Conservation (phyloP, 1,139 yeast genomes). For the Kluyveromyces sp. region DNA sequence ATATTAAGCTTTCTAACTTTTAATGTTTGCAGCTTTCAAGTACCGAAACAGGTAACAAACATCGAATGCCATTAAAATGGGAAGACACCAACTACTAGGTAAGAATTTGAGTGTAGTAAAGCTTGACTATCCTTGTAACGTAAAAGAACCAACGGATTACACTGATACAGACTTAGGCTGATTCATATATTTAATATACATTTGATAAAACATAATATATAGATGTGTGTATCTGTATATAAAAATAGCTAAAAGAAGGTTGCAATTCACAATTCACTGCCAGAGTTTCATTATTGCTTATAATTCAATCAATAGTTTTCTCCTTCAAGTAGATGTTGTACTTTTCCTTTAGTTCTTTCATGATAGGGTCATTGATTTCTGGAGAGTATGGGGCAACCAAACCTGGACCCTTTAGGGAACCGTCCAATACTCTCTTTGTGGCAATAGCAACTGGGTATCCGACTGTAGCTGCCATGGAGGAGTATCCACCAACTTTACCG, state of each 20-base stretch:
- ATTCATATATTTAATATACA: too few relatives aligned
- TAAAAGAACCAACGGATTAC: too few relatives aligned
- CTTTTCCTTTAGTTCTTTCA: constrained; percentile 84
- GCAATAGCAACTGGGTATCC: constrained; percentile 99
- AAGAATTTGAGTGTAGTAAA: too few relatives aligned
- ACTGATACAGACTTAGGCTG: too few relatives aligned
- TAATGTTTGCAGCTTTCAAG: too few relatives aligned
- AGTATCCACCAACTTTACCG: constrained; percentile 93
- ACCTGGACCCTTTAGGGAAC: constrained; percentile 73
- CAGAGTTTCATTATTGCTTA: background rate
- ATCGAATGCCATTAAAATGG: too few relatives aligned
- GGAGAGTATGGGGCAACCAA: constrained; percentile 89
- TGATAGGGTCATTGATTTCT: constrained; percentile 81
- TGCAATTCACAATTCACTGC: background rate
- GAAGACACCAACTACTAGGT: too few relatives aligned
- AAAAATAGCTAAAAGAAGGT: background rate
- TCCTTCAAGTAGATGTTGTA: constrained; percentile 84
- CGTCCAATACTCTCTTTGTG: constrained; percentile 74
- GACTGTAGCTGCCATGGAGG: constrained; percentile 96
- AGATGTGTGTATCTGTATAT: background rate
- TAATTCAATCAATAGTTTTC: constrained; percentile 47
- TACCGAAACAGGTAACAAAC: too few relatives aligned
- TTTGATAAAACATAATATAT: too few relatives aligned
- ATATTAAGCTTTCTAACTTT: too few relatives aligned
- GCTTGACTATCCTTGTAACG: too few relatives aligned